Percentiles rank a stretch among this genome's conserved stretches.
phyloP scores from a whole-genome alignment of 192 early-diverging fungal species.

The Thamnidium elegans region DNA sequence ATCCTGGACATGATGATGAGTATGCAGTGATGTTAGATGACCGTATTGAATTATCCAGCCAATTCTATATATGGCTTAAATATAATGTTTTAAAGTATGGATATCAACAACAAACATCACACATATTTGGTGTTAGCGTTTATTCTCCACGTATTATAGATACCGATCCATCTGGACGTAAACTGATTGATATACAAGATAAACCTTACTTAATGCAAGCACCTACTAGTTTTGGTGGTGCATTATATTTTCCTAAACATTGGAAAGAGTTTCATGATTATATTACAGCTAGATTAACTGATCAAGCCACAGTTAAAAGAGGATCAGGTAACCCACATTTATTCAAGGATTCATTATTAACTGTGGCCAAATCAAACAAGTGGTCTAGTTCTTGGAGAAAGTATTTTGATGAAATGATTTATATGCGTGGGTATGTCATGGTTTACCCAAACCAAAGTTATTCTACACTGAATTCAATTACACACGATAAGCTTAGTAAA shows the following conservation, averaged over 20 bases:
- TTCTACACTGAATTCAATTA: conserved; percentile 26
- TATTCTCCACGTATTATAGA: conserved; percentile 50
- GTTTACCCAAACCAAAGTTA: conserved; percentile 54
- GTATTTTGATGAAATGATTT: conserved; percentile 56
- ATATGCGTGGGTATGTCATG: conserved; percentile 59
- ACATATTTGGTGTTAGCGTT: conserved; percentile 54
- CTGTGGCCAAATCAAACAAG: conserved; percentile 44
- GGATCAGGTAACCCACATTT: conserved; percentile 33
- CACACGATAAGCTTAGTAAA: conserved; percentile 1
- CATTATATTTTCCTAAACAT: conserved; percentile 57
- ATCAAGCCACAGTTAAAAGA: conserved; percentile 27
- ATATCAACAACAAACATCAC: not conserved
- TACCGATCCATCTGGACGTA: conserved; percentile 40
- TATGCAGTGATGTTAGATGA: conserved; percentile 56
- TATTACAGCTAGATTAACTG: conserved; percentile 46
- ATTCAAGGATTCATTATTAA: conserved; percentile 45
- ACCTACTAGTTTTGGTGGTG: conserved; percentile 52
- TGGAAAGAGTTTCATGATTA: conserved; percentile 64
- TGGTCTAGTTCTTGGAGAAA: conserved; percentile 59
- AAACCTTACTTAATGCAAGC: conserved; percentile 48
- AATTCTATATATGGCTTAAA: conserved; percentile 56
- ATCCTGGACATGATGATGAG: conserved; percentile 48
- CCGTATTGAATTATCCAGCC: conserved; percentile 52
- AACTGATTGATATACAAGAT: conserved; percentile 28
- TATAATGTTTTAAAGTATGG: conserved; percentile 38